A percentile compares a stretch with the other conserved stretches of the same genome.
phyloP scores from a whole-genome alignment of 352 stramenopile genomes.

The Phytophthora hibernalis region DNA sequence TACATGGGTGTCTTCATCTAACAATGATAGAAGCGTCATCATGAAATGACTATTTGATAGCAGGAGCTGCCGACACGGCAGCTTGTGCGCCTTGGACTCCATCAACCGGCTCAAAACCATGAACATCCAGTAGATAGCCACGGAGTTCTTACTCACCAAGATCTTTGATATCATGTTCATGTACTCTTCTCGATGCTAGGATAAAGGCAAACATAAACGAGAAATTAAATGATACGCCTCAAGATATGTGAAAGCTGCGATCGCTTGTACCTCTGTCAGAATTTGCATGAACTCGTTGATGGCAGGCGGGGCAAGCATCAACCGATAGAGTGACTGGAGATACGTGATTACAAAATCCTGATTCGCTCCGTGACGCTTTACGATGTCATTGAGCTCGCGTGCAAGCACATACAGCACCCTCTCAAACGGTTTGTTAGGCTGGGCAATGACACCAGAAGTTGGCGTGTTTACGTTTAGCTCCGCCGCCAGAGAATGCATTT shows the following conservation, averaged over 20 bases:
- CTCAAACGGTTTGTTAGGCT: slow-evolving; percentile 83
- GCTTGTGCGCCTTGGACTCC: slow-evolving; percentile 67
- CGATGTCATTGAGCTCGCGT: slow-evolving; percentile 75
- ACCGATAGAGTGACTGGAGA: slow-evolving; percentile 75
- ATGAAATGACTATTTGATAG: slow-evolving; percentile 71
- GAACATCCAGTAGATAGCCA: slow-evolving; percentile 82
- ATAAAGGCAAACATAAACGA: slow-evolving; percentile 11
- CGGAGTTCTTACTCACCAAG: slow-evolving; percentile 53
- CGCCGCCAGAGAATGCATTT: slow-evolving; percentile 75
- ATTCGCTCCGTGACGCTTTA: slow-evolving; percentile 57
- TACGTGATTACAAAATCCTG: slow-evolving; percentile 81
- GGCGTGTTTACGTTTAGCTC: slow-evolving; percentile 86
- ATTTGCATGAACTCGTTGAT: slow-evolving; percentile 84
- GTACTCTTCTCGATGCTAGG: slow-evolving; percentile 78
- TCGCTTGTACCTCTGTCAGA: slow-evolving; percentile 63
- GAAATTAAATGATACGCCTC: neutral
- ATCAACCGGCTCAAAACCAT: slow-evolving; percentile 71
- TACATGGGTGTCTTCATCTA: slow-evolving; percentile 77
- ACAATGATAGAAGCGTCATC: slow-evolving; percentile 67
- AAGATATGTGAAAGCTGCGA: neutral
- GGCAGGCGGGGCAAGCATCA: slow-evolving; percentile 64
- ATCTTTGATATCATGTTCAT: slow-evolving; percentile 72
- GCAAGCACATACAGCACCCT: slow-evolving; percentile 72
- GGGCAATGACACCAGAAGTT: slow-evolving; percentile 70
- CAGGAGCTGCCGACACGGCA: slow-evolving; percentile 65